Percentiles rank a stretch among this genome's conserved stretches.
Conservation (phyloP, 768 basidiomycete genomes). For the Boletus edulis region DNA sequence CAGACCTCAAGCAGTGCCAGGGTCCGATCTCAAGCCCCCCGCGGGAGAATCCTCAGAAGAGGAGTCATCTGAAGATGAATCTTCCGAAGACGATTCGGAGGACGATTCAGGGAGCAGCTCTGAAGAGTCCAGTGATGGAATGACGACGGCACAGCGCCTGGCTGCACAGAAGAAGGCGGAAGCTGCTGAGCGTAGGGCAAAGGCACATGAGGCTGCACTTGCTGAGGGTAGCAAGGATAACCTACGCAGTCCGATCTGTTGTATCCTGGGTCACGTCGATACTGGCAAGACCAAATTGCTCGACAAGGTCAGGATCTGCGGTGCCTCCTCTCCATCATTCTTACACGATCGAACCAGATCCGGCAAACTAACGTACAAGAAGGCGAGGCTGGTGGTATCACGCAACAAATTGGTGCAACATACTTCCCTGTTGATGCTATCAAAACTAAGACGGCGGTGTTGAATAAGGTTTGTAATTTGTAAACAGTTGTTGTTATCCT, state of each 20-base stretch:
- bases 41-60: conserved; percentile 29
- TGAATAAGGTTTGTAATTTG: conserved; percentile 66
- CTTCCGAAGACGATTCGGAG: conserved; percentile 47
- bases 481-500: neutral
- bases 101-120: conserved; percentile 44
- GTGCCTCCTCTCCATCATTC: neutral
- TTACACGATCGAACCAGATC: conserved; percentile 53
- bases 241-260: conserved; percentile 94
- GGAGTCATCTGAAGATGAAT: conserved; percentile 41
- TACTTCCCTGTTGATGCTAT: conserved; percentile 98
- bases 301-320: conserved; percentile 69
- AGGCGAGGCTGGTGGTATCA: conserved; percentile 99
- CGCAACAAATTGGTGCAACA: conserved; percentile 99
- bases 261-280: conserved; percentile 99
- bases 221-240: conserved; percentile 87
- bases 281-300: conserved; percentile 98
- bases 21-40: conserved; percentile 26
- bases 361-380: conserved; percentile 99
- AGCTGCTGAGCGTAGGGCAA: conserved; percentile 75
- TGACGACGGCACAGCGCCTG: conserved; percentile 65
- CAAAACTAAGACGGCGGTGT: conserved; percentile 86
- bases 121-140: conserved; percentile 56
- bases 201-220: conserved; percentile 81
- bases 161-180: conserved; percentile 75
- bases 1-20: conserved; percentile 24